These are phyloP conservation scores for Emmonsia crescens DNA, from an alignment of 2,329 filamentous ascomycete species.

Conservation along the genomic window DNA sequence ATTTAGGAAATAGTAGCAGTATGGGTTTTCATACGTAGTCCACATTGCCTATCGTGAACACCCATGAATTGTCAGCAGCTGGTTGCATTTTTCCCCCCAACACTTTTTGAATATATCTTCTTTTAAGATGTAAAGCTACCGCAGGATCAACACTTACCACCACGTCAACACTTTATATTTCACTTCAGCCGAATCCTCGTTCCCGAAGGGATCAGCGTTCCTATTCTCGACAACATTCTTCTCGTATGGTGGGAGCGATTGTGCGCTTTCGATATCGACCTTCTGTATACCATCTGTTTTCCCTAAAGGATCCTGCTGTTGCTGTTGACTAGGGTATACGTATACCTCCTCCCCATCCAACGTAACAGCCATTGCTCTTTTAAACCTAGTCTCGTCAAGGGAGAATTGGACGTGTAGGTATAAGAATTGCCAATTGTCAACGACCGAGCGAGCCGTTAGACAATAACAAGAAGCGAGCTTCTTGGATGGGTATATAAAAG, in stretches of 20 bases:
- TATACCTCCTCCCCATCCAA: not conserved
- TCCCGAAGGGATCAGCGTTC: slow-evolving; percentile 29
- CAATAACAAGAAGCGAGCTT: not conserved
- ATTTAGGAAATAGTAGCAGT: not conserved
- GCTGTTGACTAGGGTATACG: not conserved
- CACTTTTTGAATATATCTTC: not conserved
- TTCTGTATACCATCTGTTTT: not conserved
- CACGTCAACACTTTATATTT: slow-evolving; percentile 44
- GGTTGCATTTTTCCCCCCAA: not conserved
- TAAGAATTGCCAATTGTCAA: not conserved
- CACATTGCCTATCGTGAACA: slow-evolving; percentile 28
- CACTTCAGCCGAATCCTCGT: slow-evolving; percentile 33
- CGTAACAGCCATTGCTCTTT: not conserved
- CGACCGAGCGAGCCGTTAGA: not conserved
- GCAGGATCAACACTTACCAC: slow-evolving; percentile 26
- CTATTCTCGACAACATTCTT: not conserved
- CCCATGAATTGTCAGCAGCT: not conserved
- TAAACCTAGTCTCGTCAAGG: not conserved
- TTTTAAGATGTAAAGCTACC: not conserved
- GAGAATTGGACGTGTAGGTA: not conserved
- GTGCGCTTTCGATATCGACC: not conserved
- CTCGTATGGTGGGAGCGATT: not conserved
- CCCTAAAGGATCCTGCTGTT: not conserved
- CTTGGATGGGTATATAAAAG: not conserved
- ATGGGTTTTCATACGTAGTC: slow-evolving; percentile 24